These are phyloP conservation scores for Trichoderma simmonsii DNA, from an alignment of 2,329 filamentous ascomycete genomes.

Conservation along the genomic window DNA sequence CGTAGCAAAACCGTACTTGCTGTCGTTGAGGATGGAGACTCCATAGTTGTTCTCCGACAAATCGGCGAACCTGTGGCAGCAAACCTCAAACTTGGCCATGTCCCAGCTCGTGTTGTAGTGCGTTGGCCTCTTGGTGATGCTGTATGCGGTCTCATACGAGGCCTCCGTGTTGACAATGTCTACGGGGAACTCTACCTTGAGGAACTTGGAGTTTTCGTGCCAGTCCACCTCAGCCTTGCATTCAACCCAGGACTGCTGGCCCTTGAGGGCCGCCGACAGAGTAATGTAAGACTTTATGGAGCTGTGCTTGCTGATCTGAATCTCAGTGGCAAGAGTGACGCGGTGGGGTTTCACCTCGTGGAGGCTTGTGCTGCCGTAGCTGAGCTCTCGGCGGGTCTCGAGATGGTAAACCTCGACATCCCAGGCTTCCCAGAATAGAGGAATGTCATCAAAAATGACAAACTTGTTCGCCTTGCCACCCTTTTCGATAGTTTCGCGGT, in stretches of 20 bases:
- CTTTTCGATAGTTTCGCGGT: constrained; percentile 73
- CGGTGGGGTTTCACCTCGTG: constrained; percentile 68
- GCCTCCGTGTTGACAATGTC: constrained; percentile 88
- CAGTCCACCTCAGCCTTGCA: constrained; percentile 88
- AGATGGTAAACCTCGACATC: constrained; percentile 97
- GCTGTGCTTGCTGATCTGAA: constrained; percentile 81
- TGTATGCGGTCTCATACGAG: constrained; percentile 92
- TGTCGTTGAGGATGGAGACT: constrained; percentile 90
- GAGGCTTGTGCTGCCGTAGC: constrained; percentile 65
- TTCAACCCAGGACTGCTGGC: constrained; percentile 63
- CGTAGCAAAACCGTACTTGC: constrained; percentile 94
- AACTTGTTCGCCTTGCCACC: constrained; percentile 82
- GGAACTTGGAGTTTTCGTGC: constrained; percentile 95
- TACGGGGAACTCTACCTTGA: constrained; percentile 98
- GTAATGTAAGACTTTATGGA: constrained; percentile 84
- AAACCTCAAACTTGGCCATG: constrained; percentile 97
- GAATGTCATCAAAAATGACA: constrained; percentile 95
- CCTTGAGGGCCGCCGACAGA: constrained; percentile 65
- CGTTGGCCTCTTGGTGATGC: constrained; percentile 82
- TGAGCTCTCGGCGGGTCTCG: constrained; percentile 75
- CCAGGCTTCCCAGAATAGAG: constrained; percentile 96
- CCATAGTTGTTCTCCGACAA: constrained; percentile 84
- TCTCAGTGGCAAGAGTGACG: constrained; percentile 79
- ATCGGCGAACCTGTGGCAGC: constrained; percentile 92
- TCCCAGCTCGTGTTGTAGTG: constrained; percentile 98